Percentiles rank a stretch among this genome's conserved stretches.
Evolutionary conservation across 2,329 filamentous ascomycete species (phyloP).

Genomic region (Epichloe uncinata): DNA sequence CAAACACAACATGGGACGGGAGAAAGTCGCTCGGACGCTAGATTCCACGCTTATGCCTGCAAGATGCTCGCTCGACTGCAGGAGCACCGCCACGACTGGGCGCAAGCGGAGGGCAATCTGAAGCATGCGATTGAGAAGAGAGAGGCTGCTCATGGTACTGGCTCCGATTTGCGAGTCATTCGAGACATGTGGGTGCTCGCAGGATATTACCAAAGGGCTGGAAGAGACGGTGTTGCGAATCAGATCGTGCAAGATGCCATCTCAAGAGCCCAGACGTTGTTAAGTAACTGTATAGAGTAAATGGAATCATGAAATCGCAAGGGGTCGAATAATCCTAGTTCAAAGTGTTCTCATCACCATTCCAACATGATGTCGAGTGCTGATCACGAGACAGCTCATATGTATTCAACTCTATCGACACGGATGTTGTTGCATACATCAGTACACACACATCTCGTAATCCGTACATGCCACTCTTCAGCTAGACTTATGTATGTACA

Average conservation of each 20-base stretch:
- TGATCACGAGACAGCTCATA: too few relatives aligned
- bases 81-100: conserved; percentile 20
- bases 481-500: too few relatives aligned
- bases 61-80: conserved; percentile 25
- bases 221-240: conserved; percentile 15
- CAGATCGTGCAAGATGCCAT: conserved; percentile 20
- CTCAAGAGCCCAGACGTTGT: conserved; percentile 17
- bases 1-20: conserved; percentile 12
- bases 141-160: conserved; percentile 22
- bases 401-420: too few relatives aligned
- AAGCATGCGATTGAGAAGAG: conserved; percentile 20
- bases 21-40: conserved; percentile 15
- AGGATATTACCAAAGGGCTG: conserved; percentile 19
- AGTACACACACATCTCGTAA: too few relatives aligned
- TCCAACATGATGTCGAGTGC: too few relatives aligned
- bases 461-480: too few relatives aligned
- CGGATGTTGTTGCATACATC: too few relatives aligned
- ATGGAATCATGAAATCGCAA: background rate
- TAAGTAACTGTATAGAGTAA: conserved; percentile 5
- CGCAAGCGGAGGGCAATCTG: conserved; percentile 20
- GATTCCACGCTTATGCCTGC: conserved; percentile 25
- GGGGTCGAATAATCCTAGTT: too few relatives aligned
- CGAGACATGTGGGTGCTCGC: conserved; percentile 27
- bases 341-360: too few relatives aligned
- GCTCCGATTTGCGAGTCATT: conserved; percentile 22